Evolutionary conservation across 495 filamentous ascomycete species (phyloP).

Genomic region (Cudoniella acicularis): DNA sequence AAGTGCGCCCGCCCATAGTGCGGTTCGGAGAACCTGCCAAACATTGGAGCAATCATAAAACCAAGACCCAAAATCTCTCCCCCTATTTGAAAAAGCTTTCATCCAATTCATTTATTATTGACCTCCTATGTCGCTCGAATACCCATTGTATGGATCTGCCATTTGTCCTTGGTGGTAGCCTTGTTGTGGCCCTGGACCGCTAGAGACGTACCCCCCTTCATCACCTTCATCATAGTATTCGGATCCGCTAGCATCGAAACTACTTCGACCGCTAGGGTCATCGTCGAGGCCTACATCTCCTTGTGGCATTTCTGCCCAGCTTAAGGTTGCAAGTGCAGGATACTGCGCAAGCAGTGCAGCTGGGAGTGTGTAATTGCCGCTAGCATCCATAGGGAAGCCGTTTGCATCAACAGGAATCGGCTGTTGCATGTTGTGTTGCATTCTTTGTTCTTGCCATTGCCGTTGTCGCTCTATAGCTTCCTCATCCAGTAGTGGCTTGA

Average conservation of each 20-base stretch:
- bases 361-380: constrained; percentile 67
- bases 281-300: constrained; percentile 36
- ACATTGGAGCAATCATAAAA: background rate
- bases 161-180: constrained; percentile 34
- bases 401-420: constrained; percentile 40
- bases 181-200: constrained; percentile 38
- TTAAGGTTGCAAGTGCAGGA: constrained; percentile 62
- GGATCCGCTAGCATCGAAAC: constrained; percentile 84
- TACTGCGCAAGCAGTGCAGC: constrained; percentile 88
- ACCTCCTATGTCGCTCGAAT: constrained; percentile 50
- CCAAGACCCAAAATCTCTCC: background rate
- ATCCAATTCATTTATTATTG: constrained; percentile 13
- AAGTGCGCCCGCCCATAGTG: constrained; percentile 14
- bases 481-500: constrained; percentile 90
- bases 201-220: constrained; percentile 55
- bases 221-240: constrained; percentile 55
- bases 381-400: constrained; percentile 47
- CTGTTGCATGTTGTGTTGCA: constrained; percentile 50
- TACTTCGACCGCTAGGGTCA: constrained; percentile 77
- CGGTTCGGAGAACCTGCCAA: background rate
- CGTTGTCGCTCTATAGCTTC: constrained; percentile 76
- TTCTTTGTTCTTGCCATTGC: constrained; percentile 60
- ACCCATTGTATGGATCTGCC: constrained; percentile 40
- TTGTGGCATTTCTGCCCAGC: constrained; percentile 27
- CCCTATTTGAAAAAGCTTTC: background rate